Percentiles rank a stretch among this genome's conserved stretches.
phyloP scores from a whole-genome alignment of 1,284 basidiomycete species.

The Malassezia psittaci region DNA sequence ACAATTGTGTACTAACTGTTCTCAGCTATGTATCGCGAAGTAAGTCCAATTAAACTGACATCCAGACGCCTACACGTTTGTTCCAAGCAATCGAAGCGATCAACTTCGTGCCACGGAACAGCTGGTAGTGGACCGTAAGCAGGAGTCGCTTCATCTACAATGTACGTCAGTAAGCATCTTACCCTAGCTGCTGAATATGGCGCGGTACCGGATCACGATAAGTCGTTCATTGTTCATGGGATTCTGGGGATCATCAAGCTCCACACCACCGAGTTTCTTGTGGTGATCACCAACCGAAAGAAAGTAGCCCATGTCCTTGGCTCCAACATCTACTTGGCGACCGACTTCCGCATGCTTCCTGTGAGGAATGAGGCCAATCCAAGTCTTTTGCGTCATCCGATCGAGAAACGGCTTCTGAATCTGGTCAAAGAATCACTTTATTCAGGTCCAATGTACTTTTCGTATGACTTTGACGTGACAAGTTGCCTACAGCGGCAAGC shows the following conservation, averaged over 20 bases:
- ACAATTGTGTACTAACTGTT: neutral
- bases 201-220: slow-evolving; percentile 8
- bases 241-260: slow-evolving; percentile 41
- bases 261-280: slow-evolving; percentile 62
- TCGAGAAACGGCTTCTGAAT: slow-evolving; percentile 75
- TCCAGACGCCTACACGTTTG: slow-evolving; percentile 11
- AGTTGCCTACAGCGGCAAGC: slow-evolving; percentile 76
- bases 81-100: slow-evolving; percentile 6
- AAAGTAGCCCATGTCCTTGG: slow-evolving; percentile 69
- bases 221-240: slow-evolving; percentile 27
- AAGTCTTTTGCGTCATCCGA: slow-evolving; percentile 59
- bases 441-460: slow-evolving; percentile 73
- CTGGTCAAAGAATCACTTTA: slow-evolving; percentile 77
- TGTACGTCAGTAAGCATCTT: neutral
- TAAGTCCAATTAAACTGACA: neutral
- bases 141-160: slow-evolving; percentile 1
- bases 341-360: slow-evolving; percentile 83
- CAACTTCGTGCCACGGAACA: slow-evolving; percentile 8
- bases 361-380: slow-evolving; percentile 60
- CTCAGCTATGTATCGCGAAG: slow-evolving; percentile 11
- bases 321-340: slow-evolving; percentile 76
- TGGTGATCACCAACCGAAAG: slow-evolving; percentile 76
- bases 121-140: slow-evolving; percentile 11
- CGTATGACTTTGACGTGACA: slow-evolving; percentile 83
- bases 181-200: neutral